These are phyloP conservation scores for Verticillium nonalfalfae DNA, from an alignment of 2,329 filamentous ascomycete species.

Conservation along the genomic window DNA sequence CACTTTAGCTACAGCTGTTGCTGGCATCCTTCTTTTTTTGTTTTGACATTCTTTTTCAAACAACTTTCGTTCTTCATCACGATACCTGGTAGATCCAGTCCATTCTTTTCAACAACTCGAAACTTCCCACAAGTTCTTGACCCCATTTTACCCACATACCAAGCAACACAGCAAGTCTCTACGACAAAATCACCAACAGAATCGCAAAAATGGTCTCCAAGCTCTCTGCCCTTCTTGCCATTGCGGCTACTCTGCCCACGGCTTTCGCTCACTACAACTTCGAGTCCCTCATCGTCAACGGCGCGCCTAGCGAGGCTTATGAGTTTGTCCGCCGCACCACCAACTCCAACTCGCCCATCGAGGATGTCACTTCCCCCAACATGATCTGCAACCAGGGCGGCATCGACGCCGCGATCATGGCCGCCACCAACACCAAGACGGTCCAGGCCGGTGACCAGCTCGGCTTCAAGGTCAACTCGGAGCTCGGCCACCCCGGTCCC, in stretches of 20 bases:
- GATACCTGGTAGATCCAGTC: constrained; percentile 1
- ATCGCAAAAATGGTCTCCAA: neutral
- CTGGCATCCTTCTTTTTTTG: neutral
- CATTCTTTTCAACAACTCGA: neutral
- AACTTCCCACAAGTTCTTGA: neutral
- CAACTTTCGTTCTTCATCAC: neutral
- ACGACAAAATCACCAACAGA: neutral
- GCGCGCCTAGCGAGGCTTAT: constrained; percentile 10
- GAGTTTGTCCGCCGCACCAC: constrained; percentile 11
- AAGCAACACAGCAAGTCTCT: neutral
- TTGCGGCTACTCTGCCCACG: constrained; percentile 8
- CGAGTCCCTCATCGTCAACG: constrained; percentile 13
- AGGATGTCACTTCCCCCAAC: constrained; percentile 27
- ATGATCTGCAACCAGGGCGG: constrained; percentile 32
- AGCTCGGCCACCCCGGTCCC: constrained; percentile 29
- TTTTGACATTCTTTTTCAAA: neutral
- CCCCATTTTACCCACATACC: neutral
- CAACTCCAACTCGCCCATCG: constrained; percentile 28
- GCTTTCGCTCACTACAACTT: constrained; percentile 14
- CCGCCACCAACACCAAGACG: constrained; percentile 23
- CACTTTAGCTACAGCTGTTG: constrained; percentile 1
- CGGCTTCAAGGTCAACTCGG: neutral
- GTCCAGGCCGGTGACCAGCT: neutral
- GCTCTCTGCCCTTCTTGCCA: neutral
- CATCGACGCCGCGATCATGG: constrained; percentile 25